Evolutionary conservation across 805 yeast genomes (phyloP).

Genomic region (Candida jianshihensis): DNA sequence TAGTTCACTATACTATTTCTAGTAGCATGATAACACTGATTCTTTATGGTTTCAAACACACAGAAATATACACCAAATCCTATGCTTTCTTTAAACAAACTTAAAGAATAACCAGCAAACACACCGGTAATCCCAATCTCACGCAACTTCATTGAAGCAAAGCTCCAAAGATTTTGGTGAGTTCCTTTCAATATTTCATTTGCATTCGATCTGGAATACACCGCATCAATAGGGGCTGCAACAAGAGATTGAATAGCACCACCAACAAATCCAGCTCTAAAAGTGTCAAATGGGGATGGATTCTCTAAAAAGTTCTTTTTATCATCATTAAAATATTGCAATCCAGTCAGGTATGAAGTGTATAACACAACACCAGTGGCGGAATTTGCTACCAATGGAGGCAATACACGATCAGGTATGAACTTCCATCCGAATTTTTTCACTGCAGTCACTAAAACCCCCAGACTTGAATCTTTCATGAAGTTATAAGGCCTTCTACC

Average conservation of each 20-base stretch:
- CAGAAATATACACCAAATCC: constrained; percentile 84
- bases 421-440: constrained; percentile 79
- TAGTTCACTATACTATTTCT: constrained; percentile 37
- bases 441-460: constrained; percentile 63
- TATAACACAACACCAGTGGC: constrained; percentile 84
- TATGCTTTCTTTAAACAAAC: constrained; percentile 67
- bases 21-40: constrained; percentile 49
- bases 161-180: constrained; percentile 70
- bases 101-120: constrained; percentile 81
- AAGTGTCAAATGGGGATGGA: constrained; percentile 42
- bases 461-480: constrained; percentile 67
- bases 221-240: constrained; percentile 92
- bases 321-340: constrained; percentile 30
- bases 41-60: constrained; percentile 73
- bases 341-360: constrained; percentile 63
- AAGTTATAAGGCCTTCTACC: constrained; percentile 43
- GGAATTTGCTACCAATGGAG: constrained; percentile 84
- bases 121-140: constrained; percentile 80
- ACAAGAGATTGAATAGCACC: constrained; percentile 85
- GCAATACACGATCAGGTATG: constrained; percentile 72
- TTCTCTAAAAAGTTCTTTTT: constrained; percentile 16
- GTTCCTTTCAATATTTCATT: constrained; percentile 64
- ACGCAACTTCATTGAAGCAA: constrained; percentile 58
- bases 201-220: constrained; percentile 73
- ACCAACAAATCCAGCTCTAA: constrained; percentile 78